A percentile compares a stretch with the other conserved stretches of the same genome.
phyloP scores from a whole-genome alignment of 2,329 filamentous ascomycete species.

The Diplocarpon mali region DNA sequence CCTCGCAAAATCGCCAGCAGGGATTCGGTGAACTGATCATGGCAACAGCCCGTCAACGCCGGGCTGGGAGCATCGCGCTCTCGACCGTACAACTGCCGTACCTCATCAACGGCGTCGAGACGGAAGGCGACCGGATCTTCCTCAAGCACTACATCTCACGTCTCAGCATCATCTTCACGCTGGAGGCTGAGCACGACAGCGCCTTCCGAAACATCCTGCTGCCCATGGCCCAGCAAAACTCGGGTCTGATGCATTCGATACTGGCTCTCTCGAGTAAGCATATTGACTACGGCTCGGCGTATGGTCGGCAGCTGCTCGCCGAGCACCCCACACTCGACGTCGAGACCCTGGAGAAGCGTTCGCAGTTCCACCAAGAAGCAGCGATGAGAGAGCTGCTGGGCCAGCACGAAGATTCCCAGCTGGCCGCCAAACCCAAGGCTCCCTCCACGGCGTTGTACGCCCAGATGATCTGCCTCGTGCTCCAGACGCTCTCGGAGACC shows the following conservation, averaged over 20 bases:
- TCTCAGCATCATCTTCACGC: slow-evolving; percentile 69
- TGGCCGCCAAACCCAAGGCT: slow-evolving; percentile 24
- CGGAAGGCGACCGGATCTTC: slow-evolving; percentile 65
- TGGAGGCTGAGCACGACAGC: slow-evolving; percentile 67
- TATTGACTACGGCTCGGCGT: slow-evolving; percentile 47
- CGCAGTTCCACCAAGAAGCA: slow-evolving; percentile 43
- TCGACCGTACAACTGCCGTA: slow-evolving; percentile 47
- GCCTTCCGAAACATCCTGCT: slow-evolving; percentile 78
- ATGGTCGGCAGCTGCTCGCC: slow-evolving; percentile 41
- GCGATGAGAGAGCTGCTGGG: slow-evolving; percentile 42
- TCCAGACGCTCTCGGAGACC: slow-evolving; percentile 47
- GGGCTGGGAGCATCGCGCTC: slow-evolving; percentile 31
- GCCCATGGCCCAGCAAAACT: slow-evolving; percentile 68
- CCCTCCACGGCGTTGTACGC: slow-evolving; percentile 41
- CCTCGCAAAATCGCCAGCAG: slow-evolving; percentile 12
- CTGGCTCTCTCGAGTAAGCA: slow-evolving; percentile 76
- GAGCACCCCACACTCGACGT: slow-evolving; percentile 37
- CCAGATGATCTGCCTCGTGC: slow-evolving; percentile 50
- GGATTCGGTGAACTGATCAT: slow-evolving; percentile 20
- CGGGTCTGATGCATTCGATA: slow-evolving; percentile 82
- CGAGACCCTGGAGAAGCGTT: slow-evolving; percentile 38
- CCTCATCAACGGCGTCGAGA: slow-evolving; percentile 74
- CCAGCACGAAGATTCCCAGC: slow-evolving; percentile 37
- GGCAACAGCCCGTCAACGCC: slow-evolving; percentile 37
- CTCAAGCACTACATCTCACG: slow-evolving; percentile 74